Base-by-base conservation (phyloP, 202 grass and related monocot genomes). In the Panicum virgatum region DNA sequence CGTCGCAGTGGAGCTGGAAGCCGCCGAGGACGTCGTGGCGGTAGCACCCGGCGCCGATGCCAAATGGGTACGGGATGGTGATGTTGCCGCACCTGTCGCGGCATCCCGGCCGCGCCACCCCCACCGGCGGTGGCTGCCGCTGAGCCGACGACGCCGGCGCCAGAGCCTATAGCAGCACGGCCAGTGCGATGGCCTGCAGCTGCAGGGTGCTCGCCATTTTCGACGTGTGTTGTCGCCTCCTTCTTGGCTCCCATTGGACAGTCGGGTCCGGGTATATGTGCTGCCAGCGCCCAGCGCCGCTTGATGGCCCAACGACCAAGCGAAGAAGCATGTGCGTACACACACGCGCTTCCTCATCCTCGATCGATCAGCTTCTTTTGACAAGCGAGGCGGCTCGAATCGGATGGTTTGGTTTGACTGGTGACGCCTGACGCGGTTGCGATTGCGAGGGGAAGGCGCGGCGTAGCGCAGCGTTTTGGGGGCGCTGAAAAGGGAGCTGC, bases 31-130 rank as follows among this genome's bases (percentile, higher is more conserved):
- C 18, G 7, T 74, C 45, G 13, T 81, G 40, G 6, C 80, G 75
- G 47, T 59, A 87, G 59, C 89, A 90, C 3, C 76, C 29, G 5
- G 73, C 59, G 29, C 58, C 78, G 40, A 89, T 85, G 83, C 83
- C 87, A n/a, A 85, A 88, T 0, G 81, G 90, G 80, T 92, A 92
- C 12, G 83, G 44, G 27, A 92, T 0, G 42, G 20, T 80, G 53
- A 89, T 79, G 36, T 80, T 53, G 64, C 80, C 90, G 34, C 90
- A 89, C 26, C n/a, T 83, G 32, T 74, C 34, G 4, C 26, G 86
- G 70, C 83, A 92, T 48, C 69, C 78, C 1, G 72, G 81, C 32
- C 3, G 63, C 5, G 76, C 40, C 15, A 63, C 0, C 0, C 3
- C 23, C 12, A 3, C 22, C 2, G 54, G 12, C n/a, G 5, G 37